Conservation (phyloP, 345 rosid species). For the Gossypium herbaceum region DNA sequence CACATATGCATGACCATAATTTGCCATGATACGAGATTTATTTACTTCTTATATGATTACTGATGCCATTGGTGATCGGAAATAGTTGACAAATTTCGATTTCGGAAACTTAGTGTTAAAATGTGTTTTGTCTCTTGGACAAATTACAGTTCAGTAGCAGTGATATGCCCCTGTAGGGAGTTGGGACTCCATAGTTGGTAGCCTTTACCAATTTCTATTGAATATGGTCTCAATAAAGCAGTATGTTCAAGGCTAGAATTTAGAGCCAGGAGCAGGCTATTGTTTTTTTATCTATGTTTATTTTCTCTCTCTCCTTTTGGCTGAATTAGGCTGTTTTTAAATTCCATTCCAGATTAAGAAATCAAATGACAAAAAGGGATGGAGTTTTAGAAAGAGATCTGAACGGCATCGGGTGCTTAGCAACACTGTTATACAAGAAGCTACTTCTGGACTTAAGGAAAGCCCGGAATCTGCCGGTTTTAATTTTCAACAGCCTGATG, state of each 20-base stretch:
- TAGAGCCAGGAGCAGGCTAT: background rate
- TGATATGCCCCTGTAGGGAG: background rate
- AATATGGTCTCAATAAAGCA: background rate
- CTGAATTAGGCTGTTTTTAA: slow-evolving; percentile 13
- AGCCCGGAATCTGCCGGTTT: slow-evolving; percentile 35
- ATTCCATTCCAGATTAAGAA: slow-evolving; percentile 39
- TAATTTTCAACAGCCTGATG: slow-evolving; percentile 27
- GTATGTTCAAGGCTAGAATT: background rate
- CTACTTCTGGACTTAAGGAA: slow-evolving; percentile 37
- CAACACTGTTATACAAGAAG: slow-evolving; percentile 48
- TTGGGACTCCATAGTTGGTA: background rate
- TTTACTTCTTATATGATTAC: background rate
- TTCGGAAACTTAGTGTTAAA: background rate
- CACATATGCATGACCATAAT: background rate
- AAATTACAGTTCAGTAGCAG: background rate
- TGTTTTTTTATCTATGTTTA: background rate
- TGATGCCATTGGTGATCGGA: background rate
- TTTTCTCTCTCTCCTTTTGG: background rate
- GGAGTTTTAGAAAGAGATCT: slow-evolving; percentile 74
- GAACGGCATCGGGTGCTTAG: slow-evolving; percentile 61
- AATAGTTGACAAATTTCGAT: background rate
- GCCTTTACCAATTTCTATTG: background rate
- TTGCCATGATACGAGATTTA: background rate
- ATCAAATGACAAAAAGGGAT: slow-evolving; percentile 43
- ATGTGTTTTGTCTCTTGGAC: background rate